phyloP scores from a whole-genome alignment of 768 basidiomycete species.

The Boletus tylopilopsis region DNA sequence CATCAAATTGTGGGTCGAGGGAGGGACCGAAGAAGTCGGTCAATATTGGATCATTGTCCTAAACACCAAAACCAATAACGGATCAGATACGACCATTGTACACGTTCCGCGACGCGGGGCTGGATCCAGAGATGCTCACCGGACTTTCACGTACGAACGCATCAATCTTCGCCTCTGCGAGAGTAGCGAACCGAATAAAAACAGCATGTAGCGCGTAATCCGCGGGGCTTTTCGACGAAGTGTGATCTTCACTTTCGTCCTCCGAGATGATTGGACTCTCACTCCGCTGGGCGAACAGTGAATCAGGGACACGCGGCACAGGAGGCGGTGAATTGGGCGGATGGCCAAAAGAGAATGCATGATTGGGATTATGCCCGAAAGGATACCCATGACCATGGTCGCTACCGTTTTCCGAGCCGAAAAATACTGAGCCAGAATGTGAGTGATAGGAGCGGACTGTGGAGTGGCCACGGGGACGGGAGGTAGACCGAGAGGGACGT shows the following conservation, averaged over 20 bases:
- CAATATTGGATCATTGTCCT: slow-evolving; percentile 72
- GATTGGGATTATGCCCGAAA: slow-evolving; percentile 27
- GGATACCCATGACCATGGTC: slow-evolving; percentile 52
- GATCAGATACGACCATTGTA: background rate
- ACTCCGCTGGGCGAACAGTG: slow-evolving; percentile 46
- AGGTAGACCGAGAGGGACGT: slow-evolving; percentile 28
- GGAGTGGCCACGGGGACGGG: slow-evolving; percentile 55
- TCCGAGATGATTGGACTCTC: slow-evolving; percentile 53
- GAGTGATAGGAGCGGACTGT: slow-evolving; percentile 74
- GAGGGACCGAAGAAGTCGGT: slow-evolving; percentile 65
- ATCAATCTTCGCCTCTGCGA: slow-evolving; percentile 79
- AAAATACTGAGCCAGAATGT: slow-evolving; percentile 69
- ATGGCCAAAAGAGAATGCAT: slow-evolving; percentile 23
- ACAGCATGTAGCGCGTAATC: slow-evolving; percentile 88
- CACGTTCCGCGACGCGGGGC: background rate
- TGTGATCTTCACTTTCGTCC: slow-evolving; percentile 58
- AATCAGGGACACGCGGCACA: slow-evolving; percentile 72
- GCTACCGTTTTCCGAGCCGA: slow-evolving; percentile 67
- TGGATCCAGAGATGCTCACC: slow-evolving; percentile 41
- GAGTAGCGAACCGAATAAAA: slow-evolving; percentile 80
- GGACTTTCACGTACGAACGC: slow-evolving; percentile 63
- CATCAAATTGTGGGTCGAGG: slow-evolving; percentile 77
- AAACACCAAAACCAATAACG: slow-evolving; percentile 5
- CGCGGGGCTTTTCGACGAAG: slow-evolving; percentile 77
- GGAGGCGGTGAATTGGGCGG: slow-evolving; percentile 63